Base-by-base conservation (phyloP, 2,329 filamentous ascomycete genomes). In the Seiridium cupressi region DNA sequence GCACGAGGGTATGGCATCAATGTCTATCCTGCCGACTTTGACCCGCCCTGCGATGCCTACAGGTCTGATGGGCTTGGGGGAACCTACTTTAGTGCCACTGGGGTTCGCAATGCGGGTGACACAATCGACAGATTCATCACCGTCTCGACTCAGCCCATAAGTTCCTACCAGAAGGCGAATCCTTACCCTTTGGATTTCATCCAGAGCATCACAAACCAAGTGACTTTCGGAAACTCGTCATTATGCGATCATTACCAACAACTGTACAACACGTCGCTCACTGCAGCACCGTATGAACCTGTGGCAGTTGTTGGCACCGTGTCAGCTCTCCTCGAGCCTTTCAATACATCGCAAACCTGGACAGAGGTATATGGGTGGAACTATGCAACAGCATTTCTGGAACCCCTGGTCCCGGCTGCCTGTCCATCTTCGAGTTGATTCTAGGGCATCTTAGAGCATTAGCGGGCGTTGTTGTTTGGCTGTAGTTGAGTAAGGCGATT, bases 191-290 rank as follows among this genome's bases (percentile, higher is more conserved):
- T 82, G 3, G 65, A 66, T 1, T 79, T 83, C 59, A 79, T 79
- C 69, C 64, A 72, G 63, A 84, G 84, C 66, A 72, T 83, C 51
- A 84, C 82, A 3, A 85, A 85, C 65, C 83, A 86, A 67, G 81
- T 82, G 1, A 73, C 73, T 4, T 82, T 81, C 61, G 74, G 72
- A 8, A 71, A 78, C 55, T 72, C 71, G 8, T 67, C 70, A 48
- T 64, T 68, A 0, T 82, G 80, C 68, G 78, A 81, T 55, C 74
- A 78, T 40, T 77, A 79, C 69, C 70, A 76, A 10, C 70, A 77
- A 10, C 60, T 81, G 9, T 83, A 78, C 68, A 77, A 82, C 62
- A 81, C 80, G 0, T 71, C 73, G 1, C 68, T 81, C 3, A 76
- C 78, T 0, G 69, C 69, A 0, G 68, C 63, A 13, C 60, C 57